phyloP scores from a whole-genome alignment of 768 basidiomycete genomes.

The Pleurotus ostreatus region DNA sequence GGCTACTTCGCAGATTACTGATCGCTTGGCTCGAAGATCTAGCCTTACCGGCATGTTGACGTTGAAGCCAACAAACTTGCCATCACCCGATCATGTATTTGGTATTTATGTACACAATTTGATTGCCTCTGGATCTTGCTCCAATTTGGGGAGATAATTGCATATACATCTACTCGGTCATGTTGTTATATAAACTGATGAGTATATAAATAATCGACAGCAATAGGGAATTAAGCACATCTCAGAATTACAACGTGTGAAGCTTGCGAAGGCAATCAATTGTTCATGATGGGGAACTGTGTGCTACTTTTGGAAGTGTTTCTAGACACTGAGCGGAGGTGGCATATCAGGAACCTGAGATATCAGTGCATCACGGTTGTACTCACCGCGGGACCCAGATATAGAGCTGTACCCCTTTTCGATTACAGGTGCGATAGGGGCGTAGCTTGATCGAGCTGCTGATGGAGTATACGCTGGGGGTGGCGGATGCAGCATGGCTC shows the following conservation, averaged over 20 bases:
- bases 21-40: no score
- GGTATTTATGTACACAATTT: no score
- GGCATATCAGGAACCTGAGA: background rate
- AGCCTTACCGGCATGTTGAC: no score
- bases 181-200: background rate
- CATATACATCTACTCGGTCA: no score
- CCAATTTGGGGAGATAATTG: no score
- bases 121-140: no score
- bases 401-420: background rate
- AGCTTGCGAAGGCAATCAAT: background rate
- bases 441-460: background rate
- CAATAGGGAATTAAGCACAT: background rate
- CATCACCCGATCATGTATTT: no score
- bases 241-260: no score
- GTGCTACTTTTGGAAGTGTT: constrained; percentile 3
- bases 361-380: background rate
- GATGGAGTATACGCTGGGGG: constrained; percentile 2
- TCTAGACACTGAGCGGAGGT: background rate
- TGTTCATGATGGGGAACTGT: background rate
- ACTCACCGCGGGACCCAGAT: background rate
- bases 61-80: no score
- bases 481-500: constrained; percentile 1
- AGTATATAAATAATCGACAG: background rate
- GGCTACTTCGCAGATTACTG: no score
- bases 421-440: constrained; percentile 2